Evolutionary conservation across 257 asterid genomes (phyloP).

Genomic region (Solanum gracilifrons): DNA sequence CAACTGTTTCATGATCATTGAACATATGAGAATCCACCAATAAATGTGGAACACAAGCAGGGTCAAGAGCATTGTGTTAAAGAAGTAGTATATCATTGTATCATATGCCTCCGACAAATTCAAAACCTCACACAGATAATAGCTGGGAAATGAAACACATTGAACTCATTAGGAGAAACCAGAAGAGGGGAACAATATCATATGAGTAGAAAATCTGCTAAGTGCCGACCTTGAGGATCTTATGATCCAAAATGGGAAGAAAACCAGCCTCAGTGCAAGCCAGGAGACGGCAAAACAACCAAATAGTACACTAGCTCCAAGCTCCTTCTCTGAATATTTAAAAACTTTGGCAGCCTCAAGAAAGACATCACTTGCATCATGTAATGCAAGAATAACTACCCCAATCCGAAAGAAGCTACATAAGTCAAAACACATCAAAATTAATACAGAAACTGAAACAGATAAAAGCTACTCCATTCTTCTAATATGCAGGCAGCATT

Average conservation of each 20-base stretch:
- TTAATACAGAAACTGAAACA: background rate
- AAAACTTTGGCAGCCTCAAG: slow-evolving; percentile 92
- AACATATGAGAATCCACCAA: slow-evolving; percentile 89
- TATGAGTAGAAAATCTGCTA: background rate
- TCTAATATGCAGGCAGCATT: background rate
- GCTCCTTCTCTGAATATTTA: slow-evolving; percentile 74
- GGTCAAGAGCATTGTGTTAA: slow-evolving; percentile 71
- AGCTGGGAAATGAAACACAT: slow-evolving; percentile 39
- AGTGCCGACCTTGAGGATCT: background rate
- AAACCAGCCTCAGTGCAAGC: slow-evolving; percentile 68
- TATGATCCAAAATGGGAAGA: slow-evolving; percentile 73
- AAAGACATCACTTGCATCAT: slow-evolving; percentile 91
- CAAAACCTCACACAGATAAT: slow-evolving; percentile 33
- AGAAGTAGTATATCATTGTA: slow-evolving; percentile 47
- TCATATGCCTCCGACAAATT: slow-evolving; percentile 26
- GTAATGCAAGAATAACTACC: slow-evolving; percentile 66
- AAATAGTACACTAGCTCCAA: slow-evolving; percentile 72
- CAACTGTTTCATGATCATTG: slow-evolving; percentile 76
- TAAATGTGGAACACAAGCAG: slow-evolving; percentile 81
- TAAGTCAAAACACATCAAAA: background rate
- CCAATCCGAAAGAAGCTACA: slow-evolving; percentile 83
- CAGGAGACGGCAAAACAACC: slow-evolving; percentile 81
- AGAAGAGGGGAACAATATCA: slow-evolving; percentile 21
- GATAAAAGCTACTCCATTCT: background rate
- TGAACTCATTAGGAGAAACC: slow-evolving; percentile 3